Percentiles rank a stretch among this genome's conserved stretches.
These are phyloP conservation scores for Fraxinus baroniana DNA, from an alignment of 305 asterid species.

Conservation along the genomic window DNA sequence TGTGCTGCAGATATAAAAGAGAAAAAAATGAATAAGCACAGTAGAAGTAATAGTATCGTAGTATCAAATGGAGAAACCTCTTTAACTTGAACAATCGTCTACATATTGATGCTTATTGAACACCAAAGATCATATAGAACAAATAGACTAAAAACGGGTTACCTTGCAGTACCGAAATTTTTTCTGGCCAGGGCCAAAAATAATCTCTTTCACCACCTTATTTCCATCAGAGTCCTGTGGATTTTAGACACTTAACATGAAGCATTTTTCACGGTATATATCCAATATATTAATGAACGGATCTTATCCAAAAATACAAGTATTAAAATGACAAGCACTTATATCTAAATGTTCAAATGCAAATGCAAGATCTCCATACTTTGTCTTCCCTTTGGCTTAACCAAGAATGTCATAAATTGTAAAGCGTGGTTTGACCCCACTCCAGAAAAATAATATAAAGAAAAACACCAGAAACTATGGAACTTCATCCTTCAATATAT, in stretches of 20 bases:
- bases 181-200: constrained; percentile 43
- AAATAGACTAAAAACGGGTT: constrained; percentile 2
- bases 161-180: constrained; percentile 52
- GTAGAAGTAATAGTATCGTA: neutral
- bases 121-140: neutral
- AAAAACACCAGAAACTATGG: neutral
- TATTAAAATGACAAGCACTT: neutral
- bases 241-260: constrained; percentile 6
- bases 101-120: neutral
- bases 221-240: constrained; percentile 46
- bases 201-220: constrained; percentile 45
- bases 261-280: neutral
- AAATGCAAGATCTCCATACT: neutral
- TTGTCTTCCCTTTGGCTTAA: neutral
- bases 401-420: neutral
- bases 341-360: neutral
- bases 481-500: neutral
- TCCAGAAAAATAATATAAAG: neutral
- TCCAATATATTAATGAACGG: neutral
- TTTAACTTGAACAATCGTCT: neutral
- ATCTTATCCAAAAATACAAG: neutral
- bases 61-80: neutral
- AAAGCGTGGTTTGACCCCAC: neutral
- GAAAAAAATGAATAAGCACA: constrained; percentile 2
- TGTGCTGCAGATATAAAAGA: constrained; percentile 61